Evolutionary conservation across 805 yeast species (phyloP).

Genomic region (Sporopachydermia lactativora): DNA sequence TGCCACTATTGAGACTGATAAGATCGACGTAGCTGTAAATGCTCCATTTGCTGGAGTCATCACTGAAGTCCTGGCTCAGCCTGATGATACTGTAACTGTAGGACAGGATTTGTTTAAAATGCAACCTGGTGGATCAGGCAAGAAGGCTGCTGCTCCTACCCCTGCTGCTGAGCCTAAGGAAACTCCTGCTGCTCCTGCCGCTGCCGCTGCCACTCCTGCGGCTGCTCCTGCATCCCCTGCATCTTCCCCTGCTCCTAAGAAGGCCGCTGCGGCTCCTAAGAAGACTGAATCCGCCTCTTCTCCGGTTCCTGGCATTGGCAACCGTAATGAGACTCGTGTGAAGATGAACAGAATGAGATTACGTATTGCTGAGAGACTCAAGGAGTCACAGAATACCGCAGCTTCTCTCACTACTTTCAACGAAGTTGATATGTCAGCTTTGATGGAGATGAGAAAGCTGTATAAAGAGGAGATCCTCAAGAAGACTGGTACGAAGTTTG

Average conservation of each 20-base stretch:
- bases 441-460: slow-evolving; percentile 87
- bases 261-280: slow-evolving; percentile 13
- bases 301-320: slow-evolving; percentile 32
- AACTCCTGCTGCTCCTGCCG: slow-evolving; percentile 17
- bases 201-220: slow-evolving; percentile 16
- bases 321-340: slow-evolving; percentile 81
- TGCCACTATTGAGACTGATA: slow-evolving; percentile 81
- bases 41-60: slow-evolving; percentile 70
- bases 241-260: background rate
- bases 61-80: slow-evolving; percentile 48
- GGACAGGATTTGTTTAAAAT: slow-evolving; percentile 68
- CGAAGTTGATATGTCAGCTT: slow-evolving; percentile 91
- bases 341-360: slow-evolving; percentile 99
- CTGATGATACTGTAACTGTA: slow-evolving; percentile 72
- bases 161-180: slow-evolving; percentile 18
- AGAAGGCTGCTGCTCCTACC: slow-evolving; percentile 4
- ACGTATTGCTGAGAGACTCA: slow-evolving; percentile 96
- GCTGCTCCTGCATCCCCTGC: slow-evolving; percentile 8
- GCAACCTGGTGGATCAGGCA: slow-evolving; percentile 41
- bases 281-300: slow-evolving; percentile 13
- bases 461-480: slow-evolving; percentile 95
- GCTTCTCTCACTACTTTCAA: slow-evolving; percentile 96
- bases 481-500: slow-evolving; percentile 87
- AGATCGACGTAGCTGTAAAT: slow-evolving; percentile 77
- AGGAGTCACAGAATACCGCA: slow-evolving; percentile 98